A percentile compares a stretch with the other conserved stretches of the same genome.
These are phyloP conservation scores for Wickerhamomyces ciferrii DNA, from an alignment of 805 yeast genomes.

Conservation along the genomic window DNA sequence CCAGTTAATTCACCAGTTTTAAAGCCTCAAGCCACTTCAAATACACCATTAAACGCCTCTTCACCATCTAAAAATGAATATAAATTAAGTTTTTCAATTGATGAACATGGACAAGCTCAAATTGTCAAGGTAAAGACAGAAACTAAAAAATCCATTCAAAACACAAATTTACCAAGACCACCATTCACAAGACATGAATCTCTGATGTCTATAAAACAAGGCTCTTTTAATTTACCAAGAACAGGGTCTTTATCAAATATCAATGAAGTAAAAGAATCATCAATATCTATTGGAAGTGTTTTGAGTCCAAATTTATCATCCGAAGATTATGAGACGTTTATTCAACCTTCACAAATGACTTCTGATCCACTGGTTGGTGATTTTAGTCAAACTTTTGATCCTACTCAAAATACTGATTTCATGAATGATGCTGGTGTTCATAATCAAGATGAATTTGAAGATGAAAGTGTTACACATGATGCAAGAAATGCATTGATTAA, in stretches of 20 bases:
- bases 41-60: background rate
- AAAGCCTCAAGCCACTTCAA: conserved; percentile 2
- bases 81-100: conserved; percentile 14
- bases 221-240: conserved; percentile 3
- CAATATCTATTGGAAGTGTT: background rate
- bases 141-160: background rate
- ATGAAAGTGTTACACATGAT: conserved; percentile 16
- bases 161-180: conserved; percentile 4
- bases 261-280: conserved; percentile 4
- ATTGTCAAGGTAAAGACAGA: conserved; percentile 10
- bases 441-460: conserved; percentile 3
- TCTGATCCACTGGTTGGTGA: conserved; percentile 15
- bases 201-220: conserved; percentile 2
- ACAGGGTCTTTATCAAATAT: conserved; percentile 12
- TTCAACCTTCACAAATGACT: conserved; percentile 18
- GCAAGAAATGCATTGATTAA: conserved; percentile 24
- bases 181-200: conserved; percentile 19
- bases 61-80: conserved; percentile 3
- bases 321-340: conserved; percentile 12
- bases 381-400: conserved; percentile 7
- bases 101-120: conserved; percentile 22
- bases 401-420: conserved; percentile 2
- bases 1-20: conserved; percentile 17
- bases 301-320: background rate
- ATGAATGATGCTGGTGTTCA: conserved; percentile 3